A percentile compares a stretch with the other conserved stretches of the same genome.
Evolutionary conservation across 2,329 filamentous ascomycete species (phyloP).

Genomic region (Apiospora aurea): DNA sequence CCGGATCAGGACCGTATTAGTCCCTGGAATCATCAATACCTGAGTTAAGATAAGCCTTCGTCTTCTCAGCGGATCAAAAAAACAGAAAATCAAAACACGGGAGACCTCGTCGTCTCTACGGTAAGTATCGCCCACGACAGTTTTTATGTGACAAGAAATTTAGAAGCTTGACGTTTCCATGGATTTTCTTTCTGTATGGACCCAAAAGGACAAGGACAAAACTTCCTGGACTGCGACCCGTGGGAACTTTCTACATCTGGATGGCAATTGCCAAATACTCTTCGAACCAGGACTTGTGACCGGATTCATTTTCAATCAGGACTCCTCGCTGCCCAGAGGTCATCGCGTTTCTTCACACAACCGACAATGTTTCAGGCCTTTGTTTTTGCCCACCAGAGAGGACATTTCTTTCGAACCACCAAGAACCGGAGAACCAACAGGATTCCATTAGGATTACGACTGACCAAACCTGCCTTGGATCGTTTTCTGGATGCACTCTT

Average conservation of each 20-base stretch:
- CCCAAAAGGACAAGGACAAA: constrained; percentile 29
- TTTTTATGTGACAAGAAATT: constrained; percentile 34
- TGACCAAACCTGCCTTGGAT: background rate
- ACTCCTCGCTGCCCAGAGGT: constrained; percentile 10
- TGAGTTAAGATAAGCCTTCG: constrained; percentile 32
- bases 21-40: constrained; percentile 26
- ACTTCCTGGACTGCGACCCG: constrained; percentile 9
- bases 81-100: constrained; percentile 36
- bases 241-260: background rate
- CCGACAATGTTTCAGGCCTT: constrained; percentile 7
- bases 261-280: constrained; percentile 9
- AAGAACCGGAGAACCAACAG: background rate
- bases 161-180: constrained; percentile 18
- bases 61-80: constrained; percentile 38
- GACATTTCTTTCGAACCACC: background rate
- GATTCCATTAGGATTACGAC: background rate
- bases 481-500: background rate
- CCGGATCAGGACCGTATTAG: constrained; percentile 25
- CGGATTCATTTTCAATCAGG: constrained; percentile 13
- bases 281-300: constrained; percentile 20
- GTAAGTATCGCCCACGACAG: constrained; percentile 50
- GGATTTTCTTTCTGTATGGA: constrained; percentile 23
- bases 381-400: background rate
- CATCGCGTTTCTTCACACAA: constrained; percentile 16
- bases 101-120: constrained; percentile 30